These are phyloP conservation scores for Penicillium thymicola DNA, from an alignment of 2,329 filamentous ascomycete species.

Conservation along the genomic window DNA sequence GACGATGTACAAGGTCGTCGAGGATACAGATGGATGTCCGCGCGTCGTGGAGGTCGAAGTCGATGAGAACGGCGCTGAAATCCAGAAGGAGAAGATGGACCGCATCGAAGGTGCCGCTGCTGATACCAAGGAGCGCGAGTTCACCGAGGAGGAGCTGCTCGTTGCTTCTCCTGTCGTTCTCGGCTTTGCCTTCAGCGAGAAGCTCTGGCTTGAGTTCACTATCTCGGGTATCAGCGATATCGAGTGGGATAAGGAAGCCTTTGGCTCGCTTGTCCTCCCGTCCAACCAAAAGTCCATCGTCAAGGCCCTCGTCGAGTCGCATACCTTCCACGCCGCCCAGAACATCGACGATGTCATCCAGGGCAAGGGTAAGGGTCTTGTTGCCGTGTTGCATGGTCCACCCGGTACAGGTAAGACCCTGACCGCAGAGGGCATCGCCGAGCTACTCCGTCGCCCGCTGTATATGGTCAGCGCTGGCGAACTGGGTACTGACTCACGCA, in stretches of 20 bases:
- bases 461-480: constrained; percentile 83
- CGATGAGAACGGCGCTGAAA: constrained; percentile 54
- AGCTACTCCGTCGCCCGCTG: constrained; percentile 74
- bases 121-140: constrained; percentile 48
- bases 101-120: constrained; percentile 44
- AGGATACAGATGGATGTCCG: constrained; percentile 52
- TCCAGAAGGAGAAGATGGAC: constrained; percentile 58
- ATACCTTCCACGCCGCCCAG: constrained; percentile 75
- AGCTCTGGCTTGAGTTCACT: constrained; percentile 84
- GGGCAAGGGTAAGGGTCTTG: constrained; percentile 83
- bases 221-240: constrained; percentile 78
- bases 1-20: constrained; percentile 52
- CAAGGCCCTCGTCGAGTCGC: constrained; percentile 76
- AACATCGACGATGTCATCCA: constrained; percentile 80
- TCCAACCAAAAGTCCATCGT: constrained; percentile 64
- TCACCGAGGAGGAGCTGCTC: constrained; percentile 79
- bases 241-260: constrained; percentile 78
- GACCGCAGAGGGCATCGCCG: constrained; percentile 81
- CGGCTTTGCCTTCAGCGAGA: constrained; percentile 83
- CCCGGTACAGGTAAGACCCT: constrained; percentile 87
- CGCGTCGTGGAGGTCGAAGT: constrained; percentile 55
- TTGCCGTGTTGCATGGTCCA: constrained; percentile 76
- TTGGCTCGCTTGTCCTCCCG: constrained; percentile 73
- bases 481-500: constrained; percentile 71
- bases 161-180: constrained; percentile 80